Evolutionary conservation across 331 rosid genomes (phyloP), one percentile per base, ranked within the genome.

Genomic region (Pyrus hybrid): DNA sequence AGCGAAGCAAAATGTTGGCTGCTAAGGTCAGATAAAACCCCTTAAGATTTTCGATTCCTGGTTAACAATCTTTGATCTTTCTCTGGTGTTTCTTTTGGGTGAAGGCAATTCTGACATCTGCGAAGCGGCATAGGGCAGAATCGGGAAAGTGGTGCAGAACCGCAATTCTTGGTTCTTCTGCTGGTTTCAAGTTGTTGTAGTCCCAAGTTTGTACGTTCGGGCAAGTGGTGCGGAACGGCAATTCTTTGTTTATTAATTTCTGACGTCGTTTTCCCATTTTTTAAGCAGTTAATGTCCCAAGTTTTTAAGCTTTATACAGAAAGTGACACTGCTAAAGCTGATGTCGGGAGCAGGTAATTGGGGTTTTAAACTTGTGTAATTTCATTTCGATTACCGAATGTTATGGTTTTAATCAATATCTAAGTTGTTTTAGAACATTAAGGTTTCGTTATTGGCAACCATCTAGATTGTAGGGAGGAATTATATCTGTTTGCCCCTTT

Each of bases 291-390:
- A 86, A 83, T 61, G 63, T 75, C 22, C 76, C 77, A 70, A 81
- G 18, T 37, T 71, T 85, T 88, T 54, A 90, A 88, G 85, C 81
- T 90, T 29, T 87, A 80, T 80, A 62, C 87, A 3, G 93, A 88
- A 68, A 81, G 56, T 35, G 88, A 82, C 68, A 26, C 63, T 71
- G 68, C 51, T 71, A 84, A 86, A 72, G 67, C 63, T 35, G 90
- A 80, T 13, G 80, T 82, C 49, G 76, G 63, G 43, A 53, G 72
- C 75, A 69, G 45, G 93, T 88, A 78, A 61, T 87, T 76, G 12
- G 56, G 64, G 69, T 21, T 67, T 58, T 16, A 49, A 26, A 63
- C 32, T 1, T 63, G 12, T 63, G 41, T 28, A 63, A 63, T 63
- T 28, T 63, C 13, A 25, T 26, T 5, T 2, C 66, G 7, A 26